Conservation (phyloP, 805 yeast genomes). For the Helenozyma baotianmanensis region DNA sequence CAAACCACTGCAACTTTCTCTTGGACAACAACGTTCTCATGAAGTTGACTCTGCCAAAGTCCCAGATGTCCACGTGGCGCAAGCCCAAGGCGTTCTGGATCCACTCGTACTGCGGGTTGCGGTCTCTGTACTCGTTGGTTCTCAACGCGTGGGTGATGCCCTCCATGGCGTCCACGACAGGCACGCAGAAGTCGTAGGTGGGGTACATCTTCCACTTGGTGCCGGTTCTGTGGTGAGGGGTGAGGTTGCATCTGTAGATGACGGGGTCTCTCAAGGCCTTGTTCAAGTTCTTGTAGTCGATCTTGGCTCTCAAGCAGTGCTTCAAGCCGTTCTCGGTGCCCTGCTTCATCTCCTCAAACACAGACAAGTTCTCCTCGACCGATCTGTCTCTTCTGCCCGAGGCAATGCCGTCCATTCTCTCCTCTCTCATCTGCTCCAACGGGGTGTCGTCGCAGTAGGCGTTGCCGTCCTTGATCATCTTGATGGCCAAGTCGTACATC, state of each 20-base stretch:
- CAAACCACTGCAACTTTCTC: conserved; percentile 99
- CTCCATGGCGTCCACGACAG: conserved; percentile 90
- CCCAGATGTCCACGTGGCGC: conserved; percentile 96
- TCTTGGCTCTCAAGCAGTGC: conserved; percentile 95
- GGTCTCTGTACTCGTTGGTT: conserved; percentile 97
- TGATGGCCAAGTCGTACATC: conserved; percentile 83
- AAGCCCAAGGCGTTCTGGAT: conserved; percentile 73
- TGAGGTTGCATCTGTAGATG: conserved; percentile 92
- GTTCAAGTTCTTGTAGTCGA: conserved; percentile 85
- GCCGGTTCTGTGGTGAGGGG: conserved; percentile 98
- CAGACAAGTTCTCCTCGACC: conserved; percentile 83
- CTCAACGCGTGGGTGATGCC: conserved; percentile 98
- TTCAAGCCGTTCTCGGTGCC: conserved; percentile 91
- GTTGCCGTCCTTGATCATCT: conserved; percentile 89
- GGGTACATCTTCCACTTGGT: conserved; percentile 93
- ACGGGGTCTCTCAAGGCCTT: conserved; percentile 98
- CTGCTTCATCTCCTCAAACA: conserved; percentile 89
- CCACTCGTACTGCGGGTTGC: conserved; percentile 98
- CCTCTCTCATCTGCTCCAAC: conserved; percentile 93
- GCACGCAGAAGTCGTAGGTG: conserved; percentile 98
- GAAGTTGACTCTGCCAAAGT: conserved; percentile 95
- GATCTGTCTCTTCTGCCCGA: conserved; percentile 89
- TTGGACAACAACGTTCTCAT: conserved; percentile 92
- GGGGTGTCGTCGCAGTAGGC: conserved; percentile 98
- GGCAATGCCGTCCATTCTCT: conserved; percentile 96